Base-by-base conservation (phyloP, 768 basidiomycete genomes). In the Termitomyces sp. region DNA sequence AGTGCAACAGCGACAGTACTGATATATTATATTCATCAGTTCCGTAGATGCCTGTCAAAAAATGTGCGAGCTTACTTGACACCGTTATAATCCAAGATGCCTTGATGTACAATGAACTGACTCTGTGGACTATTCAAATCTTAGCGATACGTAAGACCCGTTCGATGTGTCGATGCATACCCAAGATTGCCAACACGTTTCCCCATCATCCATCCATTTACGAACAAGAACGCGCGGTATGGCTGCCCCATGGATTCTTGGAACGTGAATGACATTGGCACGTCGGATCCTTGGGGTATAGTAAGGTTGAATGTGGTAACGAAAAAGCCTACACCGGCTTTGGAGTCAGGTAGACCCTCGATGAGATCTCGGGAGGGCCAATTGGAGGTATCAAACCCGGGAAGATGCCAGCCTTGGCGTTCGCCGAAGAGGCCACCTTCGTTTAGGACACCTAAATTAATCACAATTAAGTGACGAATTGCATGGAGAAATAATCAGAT, bases 161-260 rank as follows among this genome's bases (percentile, higher is more conserved):
- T 20, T 39, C n/a, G 9, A 12, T 55, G 30, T 15, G 11, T 58
- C 37, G 36, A 15, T 34, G 68, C 79, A 58, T 61, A 84, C 89
- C 88, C 87, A 1, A 89, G 78, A 65, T 89, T 87, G 15, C 73
- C 84, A n/a, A 88, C 78, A 20, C 85, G 70, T 72, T 92, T 93
- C 9, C 91, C 92, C 83, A 90, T 90, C 83, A 88, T 87, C 92
- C 92, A 94, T 13, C 91, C 92, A 64, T 94, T 93, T 20, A 93
- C 87, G 59, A 89, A 93, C 44, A 93, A 63, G 46, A 84, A 76
- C 3, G 86, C 85, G 16, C 91, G 81, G 65, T 91, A 93, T 24
- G 88, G 79, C 65, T 88, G 85, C 4, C 78, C 78, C 6, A 76
- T 66, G 1, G 78, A 70, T 49, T 85, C 79, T 50, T 85, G 80